Conservation (phyloP, 140 eudicot species). For the Bidens hawaiensis region DNA sequence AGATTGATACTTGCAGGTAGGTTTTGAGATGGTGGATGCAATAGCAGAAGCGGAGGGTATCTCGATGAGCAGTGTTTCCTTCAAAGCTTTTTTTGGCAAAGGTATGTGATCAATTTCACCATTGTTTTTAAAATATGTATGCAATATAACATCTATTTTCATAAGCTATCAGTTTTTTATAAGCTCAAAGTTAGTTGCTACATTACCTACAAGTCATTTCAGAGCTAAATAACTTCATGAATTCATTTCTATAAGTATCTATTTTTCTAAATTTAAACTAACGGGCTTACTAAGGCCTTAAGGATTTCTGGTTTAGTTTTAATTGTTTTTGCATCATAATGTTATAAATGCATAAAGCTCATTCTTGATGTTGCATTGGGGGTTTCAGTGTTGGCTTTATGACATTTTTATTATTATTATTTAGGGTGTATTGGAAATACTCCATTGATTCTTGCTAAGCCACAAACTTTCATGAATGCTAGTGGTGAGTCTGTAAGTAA, state of each 20-base stretch:
- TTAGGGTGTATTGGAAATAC: conserved; percentile 79
- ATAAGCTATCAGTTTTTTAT: neutral
- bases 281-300: too few relatives aligned
- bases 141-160: neutral
- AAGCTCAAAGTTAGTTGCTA: neutral
- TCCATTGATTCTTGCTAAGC: conserved; percentile 90
- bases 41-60: conserved; percentile 97
- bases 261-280: neutral
- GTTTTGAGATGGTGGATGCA: conserved; percentile 89
- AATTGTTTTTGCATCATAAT: neutral
- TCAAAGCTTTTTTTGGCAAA: conserved; percentile 79
- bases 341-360: neutral
- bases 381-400: neutral
- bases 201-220: neutral
- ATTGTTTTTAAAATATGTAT: neutral
- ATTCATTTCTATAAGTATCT: neutral
- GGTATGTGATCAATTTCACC: conserved; percentile 34
- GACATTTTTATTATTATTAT: neutral
- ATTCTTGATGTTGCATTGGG: neutral
- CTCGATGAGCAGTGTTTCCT: conserved; percentile 63
- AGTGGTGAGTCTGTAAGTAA: conserved; percentile 99
- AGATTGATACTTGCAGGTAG: conserved; percentile 47
- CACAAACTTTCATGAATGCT: conserved; percentile 92
- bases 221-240: neutral
- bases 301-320: too few relatives aligned